These are phyloP conservation scores for Diaporthe caulivora DNA, from an alignment of 2,329 filamentous ascomycete species.

Conservation along the genomic window DNA sequence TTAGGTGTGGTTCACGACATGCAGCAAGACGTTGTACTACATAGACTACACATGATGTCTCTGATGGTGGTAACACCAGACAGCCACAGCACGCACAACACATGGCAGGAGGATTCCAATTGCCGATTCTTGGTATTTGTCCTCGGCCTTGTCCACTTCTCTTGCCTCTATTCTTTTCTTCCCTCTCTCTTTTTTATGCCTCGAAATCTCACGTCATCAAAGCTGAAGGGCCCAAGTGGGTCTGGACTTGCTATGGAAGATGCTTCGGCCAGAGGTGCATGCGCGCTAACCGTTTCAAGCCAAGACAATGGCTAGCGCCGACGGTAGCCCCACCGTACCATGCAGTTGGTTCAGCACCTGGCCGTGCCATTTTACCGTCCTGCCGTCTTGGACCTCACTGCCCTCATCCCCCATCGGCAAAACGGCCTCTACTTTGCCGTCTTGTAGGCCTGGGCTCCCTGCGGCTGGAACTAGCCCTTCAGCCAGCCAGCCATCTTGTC, in stretches of 20 bases:
- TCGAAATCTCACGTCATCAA: conserved; percentile 25
- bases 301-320: background rate
- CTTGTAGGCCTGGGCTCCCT: background rate
- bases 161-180: background rate
- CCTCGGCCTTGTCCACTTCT: background rate
- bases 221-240: conserved; percentile 17
- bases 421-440: background rate
- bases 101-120: conserved; percentile 8
- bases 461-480: background rate
- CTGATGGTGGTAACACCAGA: conserved; percentile 10
- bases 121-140: conserved; percentile 20
- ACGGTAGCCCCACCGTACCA: background rate
- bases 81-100: conserved; percentile 10
- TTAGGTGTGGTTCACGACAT: background rate
- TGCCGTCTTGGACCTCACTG: background rate
- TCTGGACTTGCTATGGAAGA: too few relatives aligned
- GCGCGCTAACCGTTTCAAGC: background rate
- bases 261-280: background rate
- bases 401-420: background rate
- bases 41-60: too few relatives aligned
- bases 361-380: background rate
- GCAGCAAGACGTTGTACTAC: too few relatives aligned
- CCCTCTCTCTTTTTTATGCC: background rate
- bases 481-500: background rate
- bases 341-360: conserved; percentile 16